Evolutionary conservation across 2,329 filamentous ascomycete genomes (phyloP).

Genomic region (Monosporascus ibericus): DNA sequence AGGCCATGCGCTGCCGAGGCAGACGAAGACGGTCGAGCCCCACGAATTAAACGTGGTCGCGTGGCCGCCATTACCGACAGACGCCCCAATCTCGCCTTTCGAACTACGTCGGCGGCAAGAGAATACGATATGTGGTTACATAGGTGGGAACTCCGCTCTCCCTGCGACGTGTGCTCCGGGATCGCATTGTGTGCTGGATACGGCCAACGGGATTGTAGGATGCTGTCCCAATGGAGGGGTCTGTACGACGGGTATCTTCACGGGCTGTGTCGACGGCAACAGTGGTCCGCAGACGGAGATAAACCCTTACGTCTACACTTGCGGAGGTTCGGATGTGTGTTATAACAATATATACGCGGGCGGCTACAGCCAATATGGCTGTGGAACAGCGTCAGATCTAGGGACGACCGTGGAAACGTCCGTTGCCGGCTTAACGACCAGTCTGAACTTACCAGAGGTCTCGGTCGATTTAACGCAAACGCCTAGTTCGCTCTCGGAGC

Average conservation of each 20-base stretch:
- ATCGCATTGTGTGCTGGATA: conserved; percentile 52
- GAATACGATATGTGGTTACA: conserved; percentile 54
- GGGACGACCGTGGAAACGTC: conserved; percentile 43
- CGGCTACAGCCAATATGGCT: conserved; percentile 52
- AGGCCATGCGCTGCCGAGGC: conserved; percentile 34
- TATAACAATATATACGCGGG: conserved; percentile 51
- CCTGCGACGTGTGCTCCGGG: conserved; percentile 52
- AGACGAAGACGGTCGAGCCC: conserved; percentile 31
- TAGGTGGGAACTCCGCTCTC: conserved; percentile 44
- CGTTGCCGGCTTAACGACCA: conserved; percentile 35
- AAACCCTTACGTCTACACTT: conserved; percentile 53
- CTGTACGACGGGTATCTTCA: conserved; percentile 52
- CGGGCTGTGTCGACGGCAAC: conserved; percentile 48
- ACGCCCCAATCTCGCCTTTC: conserved; percentile 29
- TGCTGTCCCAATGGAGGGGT: conserved; percentile 48
- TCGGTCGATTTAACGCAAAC: conserved; percentile 35
- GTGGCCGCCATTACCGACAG: conserved; percentile 36
- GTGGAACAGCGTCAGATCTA: conserved; percentile 42
- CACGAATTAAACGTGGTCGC: conserved; percentile 33
- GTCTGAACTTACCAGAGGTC: conserved; percentile 32
- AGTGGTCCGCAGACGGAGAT: conserved; percentile 43
- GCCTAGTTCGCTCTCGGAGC: conserved; percentile 31
- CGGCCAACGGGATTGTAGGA: conserved; percentile 42
- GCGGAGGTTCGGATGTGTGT: conserved; percentile 43
- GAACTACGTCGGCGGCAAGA: conserved; percentile 34